Evolutionary conservation across 2,329 filamentous ascomycete species (phyloP).

Genomic region (Claviceps digitariae): DNA sequence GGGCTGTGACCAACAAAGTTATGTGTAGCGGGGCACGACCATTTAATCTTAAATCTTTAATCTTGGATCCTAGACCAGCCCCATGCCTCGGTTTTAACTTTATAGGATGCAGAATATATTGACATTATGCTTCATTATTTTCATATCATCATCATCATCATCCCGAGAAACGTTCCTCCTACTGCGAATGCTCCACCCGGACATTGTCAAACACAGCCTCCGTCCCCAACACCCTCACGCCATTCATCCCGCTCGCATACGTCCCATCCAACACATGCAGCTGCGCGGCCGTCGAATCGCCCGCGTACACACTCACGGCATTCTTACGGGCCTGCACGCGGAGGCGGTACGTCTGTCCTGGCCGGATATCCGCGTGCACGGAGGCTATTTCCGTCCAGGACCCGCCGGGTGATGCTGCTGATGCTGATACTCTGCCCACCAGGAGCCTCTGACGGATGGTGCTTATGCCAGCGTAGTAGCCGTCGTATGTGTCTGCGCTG

Average conservation of each 20-base stretch:
- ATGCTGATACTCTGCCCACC: slow-evolving; percentile 11
- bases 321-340: slow-evolving; percentile 6
- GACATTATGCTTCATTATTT: no score
- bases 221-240: slow-evolving; percentile 9
- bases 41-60: no score
- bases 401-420: not conserved
- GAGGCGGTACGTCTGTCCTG: slow-evolving; percentile 5
- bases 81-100: no score
- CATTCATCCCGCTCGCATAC: slow-evolving; percentile 8
- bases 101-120: no score
- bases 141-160: not conserved
- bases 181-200: slow-evolving; percentile 4
- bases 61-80: no score
- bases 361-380: slow-evolving; percentile 3
- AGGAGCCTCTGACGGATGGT: slow-evolving; percentile 10
- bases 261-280: slow-evolving; percentile 7
- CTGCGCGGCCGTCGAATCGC: slow-evolving; percentile 5
- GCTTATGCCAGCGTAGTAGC: slow-evolving; percentile 20
- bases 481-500: slow-evolving; percentile 7
- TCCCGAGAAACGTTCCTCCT: not conserved
- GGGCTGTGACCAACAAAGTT: no score
- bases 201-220: slow-evolving; percentile 12
- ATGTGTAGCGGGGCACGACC: no score
- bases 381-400: slow-evolving; percentile 6
- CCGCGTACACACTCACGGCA: slow-evolving; percentile 7